Evolutionary conservation across 306 rosid genomes (phyloP), one percentile per base, ranked within the genome.

Genomic region (Cicer arietinum): DNA sequence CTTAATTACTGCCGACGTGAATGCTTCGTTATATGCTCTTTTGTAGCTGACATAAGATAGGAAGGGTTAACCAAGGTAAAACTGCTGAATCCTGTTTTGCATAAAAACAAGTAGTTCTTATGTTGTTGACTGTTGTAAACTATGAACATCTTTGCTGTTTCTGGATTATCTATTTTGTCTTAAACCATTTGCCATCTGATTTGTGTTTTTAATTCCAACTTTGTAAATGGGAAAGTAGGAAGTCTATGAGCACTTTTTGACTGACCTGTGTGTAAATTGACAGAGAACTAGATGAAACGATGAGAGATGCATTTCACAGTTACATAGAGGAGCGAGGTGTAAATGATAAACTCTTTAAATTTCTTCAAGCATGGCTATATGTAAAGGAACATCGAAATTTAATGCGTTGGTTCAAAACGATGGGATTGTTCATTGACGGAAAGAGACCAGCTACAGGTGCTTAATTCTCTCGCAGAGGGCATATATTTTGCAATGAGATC

Each of bases 311-410:
- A 35, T 84, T 94, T 74, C 94, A 94, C 83, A 83, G 40, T 79
- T 94, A 82, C 87, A 71, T 94, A 60, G 96, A 91, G 71, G 97
- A 91, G 87, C 91, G 98, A 73, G 98, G 96, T 6, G 71, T 94
- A 54, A 89, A 87, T 14, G 96, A 91, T 73, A 77, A 77, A 64
- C 98, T 91, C 79, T 94, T 94, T 64, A 90, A 84, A 45, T 94
- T 91, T 85, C 98, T 94, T 79, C 97, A 83, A 77, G 97, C 97
- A 14, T 94, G 98, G 98, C 89, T 91, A 11, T 94, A 91, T 78
- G 98, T 94, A 53, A 94, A 90, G 87, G 95, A 94, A 30, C 96
- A 90, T 76, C 85, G 98, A 72, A 89, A 86, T 85, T 87, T 88
- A 12, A 17, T 87, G 98, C 93, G 86, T 8, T 94, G 98, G 98